Evolutionary conservation across 768 basidiomycete species (phyloP).

Genomic region (Panus rudis): DNA sequence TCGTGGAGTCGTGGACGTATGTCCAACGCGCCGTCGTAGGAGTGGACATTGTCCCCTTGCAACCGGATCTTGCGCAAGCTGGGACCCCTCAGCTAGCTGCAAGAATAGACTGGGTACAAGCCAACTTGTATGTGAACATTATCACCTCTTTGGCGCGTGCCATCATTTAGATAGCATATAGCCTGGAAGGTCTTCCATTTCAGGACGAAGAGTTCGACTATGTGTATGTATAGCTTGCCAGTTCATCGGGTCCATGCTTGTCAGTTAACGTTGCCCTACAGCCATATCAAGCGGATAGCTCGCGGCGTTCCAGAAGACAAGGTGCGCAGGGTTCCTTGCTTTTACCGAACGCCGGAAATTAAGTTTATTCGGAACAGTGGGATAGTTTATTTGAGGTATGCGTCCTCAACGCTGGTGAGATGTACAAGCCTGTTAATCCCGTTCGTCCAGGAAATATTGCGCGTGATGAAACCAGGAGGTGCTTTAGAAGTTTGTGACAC

Average conservation of each 20-base stretch:
- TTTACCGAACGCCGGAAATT: neutral
- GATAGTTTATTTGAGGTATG: conserved; percentile 51
- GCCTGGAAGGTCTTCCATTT: conserved; percentile 66
- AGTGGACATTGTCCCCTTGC: conserved; percentile 64
- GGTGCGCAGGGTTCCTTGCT: conserved; percentile 28
- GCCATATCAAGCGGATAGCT: conserved; percentile 65
- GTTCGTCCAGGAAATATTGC: conserved; percentile 40
- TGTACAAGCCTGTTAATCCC: neutral
- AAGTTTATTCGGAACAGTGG: conserved; percentile 56
- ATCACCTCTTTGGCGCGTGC: neutral
- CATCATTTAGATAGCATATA: conserved; percentile 20
- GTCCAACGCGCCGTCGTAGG: conserved; percentile 30
- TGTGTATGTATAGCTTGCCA: conserved; percentile 41
- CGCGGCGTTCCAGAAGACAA: conserved; percentile 73
- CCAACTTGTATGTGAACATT: conserved; percentile 48
- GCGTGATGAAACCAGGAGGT: conserved; percentile 71
- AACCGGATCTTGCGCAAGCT: conserved; percentile 59
- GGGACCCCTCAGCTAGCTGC: conserved; percentile 49
- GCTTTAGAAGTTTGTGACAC: conserved; percentile 49
- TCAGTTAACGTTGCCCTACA: conserved; percentile 20
- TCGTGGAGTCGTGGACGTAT: neutral
- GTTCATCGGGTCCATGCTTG: neutral
- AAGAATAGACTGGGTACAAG: conserved; percentile 65
- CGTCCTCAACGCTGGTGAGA: no score
- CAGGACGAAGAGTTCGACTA: conserved; percentile 69